phyloP scores from a whole-genome alignment of 208 protist species.

The Trypanosoma congolense region DNA sequence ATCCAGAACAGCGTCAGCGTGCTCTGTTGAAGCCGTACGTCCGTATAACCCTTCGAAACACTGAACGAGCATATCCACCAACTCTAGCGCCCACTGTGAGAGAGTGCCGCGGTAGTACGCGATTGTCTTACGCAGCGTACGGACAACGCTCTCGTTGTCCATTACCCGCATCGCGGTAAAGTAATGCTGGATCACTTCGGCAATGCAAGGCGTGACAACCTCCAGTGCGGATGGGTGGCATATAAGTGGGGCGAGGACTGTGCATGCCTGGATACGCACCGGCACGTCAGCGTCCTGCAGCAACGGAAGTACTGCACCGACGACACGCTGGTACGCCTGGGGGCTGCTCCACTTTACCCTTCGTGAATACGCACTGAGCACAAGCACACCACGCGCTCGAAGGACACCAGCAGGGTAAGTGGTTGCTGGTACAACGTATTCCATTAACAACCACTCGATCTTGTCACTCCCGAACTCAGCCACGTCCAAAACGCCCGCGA shows the following conservation, averaged over 20 bases:
- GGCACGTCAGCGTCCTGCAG: constrained; percentile 79
- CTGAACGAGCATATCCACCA: constrained; percentile 76
- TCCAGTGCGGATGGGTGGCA: constrained; percentile 54
- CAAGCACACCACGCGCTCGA: constrained; percentile 71
- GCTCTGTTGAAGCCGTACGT: constrained; percentile 21
- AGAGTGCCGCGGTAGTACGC: constrained; percentile 77
- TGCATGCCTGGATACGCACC: constrained; percentile 86
- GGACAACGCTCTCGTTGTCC: constrained; percentile 87
- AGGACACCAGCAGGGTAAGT: constrained; percentile 73
- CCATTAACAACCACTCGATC: constrained; percentile 74
- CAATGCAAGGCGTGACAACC: constrained; percentile 81
- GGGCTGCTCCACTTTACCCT: constrained; percentile 68
- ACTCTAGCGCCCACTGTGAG: constrained; percentile 79
- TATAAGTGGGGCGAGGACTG: constrained; percentile 78
- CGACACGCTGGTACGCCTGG: constrained; percentile 43
- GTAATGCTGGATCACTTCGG: constrained; percentile 86
- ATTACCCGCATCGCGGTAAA: constrained; percentile 88
- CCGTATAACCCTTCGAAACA: constrained; percentile 67
- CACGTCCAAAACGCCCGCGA: constrained; percentile 46
- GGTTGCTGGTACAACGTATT: constrained; percentile 71
- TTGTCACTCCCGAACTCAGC: constrained; percentile 63
- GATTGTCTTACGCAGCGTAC: constrained; percentile 86
- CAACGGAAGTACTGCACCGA: constrained; percentile 63
- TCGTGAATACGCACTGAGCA: constrained; percentile 62
- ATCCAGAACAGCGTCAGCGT: constrained; percentile 1